phyloP scores from a whole-genome alignment of 2,329 filamentous ascomycete genomes.

The Cercospora brassicicola region DNA sequence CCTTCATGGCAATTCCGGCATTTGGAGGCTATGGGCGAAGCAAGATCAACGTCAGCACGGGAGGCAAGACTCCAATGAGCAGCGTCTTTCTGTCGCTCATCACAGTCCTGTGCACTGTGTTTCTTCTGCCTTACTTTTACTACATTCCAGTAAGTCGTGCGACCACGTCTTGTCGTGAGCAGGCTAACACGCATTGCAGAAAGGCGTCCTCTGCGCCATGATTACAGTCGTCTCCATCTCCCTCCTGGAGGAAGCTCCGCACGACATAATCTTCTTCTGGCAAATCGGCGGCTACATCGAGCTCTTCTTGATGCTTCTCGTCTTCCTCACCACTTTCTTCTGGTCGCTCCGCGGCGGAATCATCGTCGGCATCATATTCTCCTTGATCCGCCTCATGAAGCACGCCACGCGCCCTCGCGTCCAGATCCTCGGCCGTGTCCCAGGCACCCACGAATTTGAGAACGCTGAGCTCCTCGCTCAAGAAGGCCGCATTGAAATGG shows the following conservation, averaged over 20 bases:
- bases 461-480: conserved; percentile 65
- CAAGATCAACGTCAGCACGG: conserved; percentile 91
- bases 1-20: conserved; percentile 87
- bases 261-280: conserved; percentile 87
- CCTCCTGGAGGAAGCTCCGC: conserved; percentile 89
- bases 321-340: conserved; percentile 89
- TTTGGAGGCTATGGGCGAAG: conserved; percentile 96
- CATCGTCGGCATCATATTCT: conserved; percentile 88
- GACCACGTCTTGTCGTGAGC: neutral
- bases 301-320: conserved; percentile 80
- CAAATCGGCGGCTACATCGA: conserved; percentile 84
- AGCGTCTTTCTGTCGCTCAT: conserved; percentile 83
- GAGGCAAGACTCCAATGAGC: conserved; percentile 89
- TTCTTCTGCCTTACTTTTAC: conserved; percentile 87
- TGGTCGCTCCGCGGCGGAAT: conserved; percentile 94
- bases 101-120: conserved; percentile 75
- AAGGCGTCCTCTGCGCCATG: conserved; percentile 90
- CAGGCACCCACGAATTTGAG: conserved; percentile 75
- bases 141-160: conserved; percentile 76
- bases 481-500: conserved; percentile 65
- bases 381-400: conserved; percentile 82
- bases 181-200: conserved; percentile 52
- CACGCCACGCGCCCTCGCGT: conserved; percentile 91
- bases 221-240: conserved; percentile 94
- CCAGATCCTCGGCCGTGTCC: conserved; percentile 88